These are phyloP conservation scores for Aphanocladium album DNA, from an alignment of 2,329 filamentous ascomycete species.

Conservation along the genomic window DNA sequence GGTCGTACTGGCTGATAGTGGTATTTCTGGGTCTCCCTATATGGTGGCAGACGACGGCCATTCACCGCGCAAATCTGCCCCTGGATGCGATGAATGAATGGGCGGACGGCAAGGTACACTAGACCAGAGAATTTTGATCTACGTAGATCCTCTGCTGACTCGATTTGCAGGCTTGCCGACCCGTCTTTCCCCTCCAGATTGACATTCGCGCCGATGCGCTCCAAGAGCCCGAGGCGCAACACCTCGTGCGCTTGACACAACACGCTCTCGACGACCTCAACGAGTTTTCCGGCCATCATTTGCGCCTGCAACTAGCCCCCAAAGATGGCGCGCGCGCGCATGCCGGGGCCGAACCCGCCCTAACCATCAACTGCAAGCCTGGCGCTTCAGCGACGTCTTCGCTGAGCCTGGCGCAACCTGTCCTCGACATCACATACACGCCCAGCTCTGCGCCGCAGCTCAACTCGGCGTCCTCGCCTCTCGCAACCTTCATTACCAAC, in stretches of 20 bases:
- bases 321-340: slow-evolving; percentile 25
- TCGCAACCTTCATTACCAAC: slow-evolving; percentile 73
- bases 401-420: slow-evolving; percentile 63
- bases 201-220: slow-evolving; percentile 66
- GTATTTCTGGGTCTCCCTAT: slow-evolving; percentile 79
- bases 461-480: slow-evolving; percentile 63
- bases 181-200: slow-evolving; percentile 82
- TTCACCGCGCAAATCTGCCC: slow-evolving; percentile 81
- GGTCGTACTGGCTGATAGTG: slow-evolving; percentile 88
- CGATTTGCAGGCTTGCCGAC: slow-evolving; percentile 67
- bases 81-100: slow-evolving; percentile 83
- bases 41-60: slow-evolving; percentile 94
- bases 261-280: slow-evolving; percentile 81
- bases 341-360: slow-evolving; percentile 49
- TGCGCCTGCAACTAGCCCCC: slow-evolving; percentile 46
- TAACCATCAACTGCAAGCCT: slow-evolving; percentile 66
- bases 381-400: slow-evolving; percentile 56
- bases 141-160: not conserved
- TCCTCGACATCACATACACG: slow-evolving; percentile 73
- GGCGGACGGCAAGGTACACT: slow-evolving; percentile 77
- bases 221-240: slow-evolving; percentile 61
- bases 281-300: slow-evolving; percentile 77
- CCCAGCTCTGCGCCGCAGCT: slow-evolving; percentile 61
- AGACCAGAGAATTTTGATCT: not conserved
- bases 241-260: slow-evolving; percentile 75